Conservation (phyloP, 345 rosid species). For the Syzygium grande region DNA sequence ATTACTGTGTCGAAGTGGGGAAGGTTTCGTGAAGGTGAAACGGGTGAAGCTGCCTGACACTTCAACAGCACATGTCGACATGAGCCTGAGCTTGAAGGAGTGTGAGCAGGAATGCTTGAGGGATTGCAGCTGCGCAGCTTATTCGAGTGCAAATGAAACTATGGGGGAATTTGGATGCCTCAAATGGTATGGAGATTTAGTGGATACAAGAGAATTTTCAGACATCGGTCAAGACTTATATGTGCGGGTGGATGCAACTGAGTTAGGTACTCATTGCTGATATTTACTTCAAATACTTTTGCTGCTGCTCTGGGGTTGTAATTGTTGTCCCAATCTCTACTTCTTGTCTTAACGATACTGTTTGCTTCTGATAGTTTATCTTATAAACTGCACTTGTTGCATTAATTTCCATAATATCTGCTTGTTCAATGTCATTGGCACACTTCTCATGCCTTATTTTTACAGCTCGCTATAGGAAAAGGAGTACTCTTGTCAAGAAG, state of each 20-base stretch:
- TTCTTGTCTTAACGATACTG: background rate
- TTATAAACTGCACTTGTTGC: background rate
- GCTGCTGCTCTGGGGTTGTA: background rate
- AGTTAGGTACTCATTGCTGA: conserved; percentile 27
- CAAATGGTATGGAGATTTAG: conserved; percentile 38
- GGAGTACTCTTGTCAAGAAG: background rate
- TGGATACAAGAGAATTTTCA: conserved; percentile 35
- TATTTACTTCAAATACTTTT: background rate
- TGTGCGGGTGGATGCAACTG: conserved; percentile 33
- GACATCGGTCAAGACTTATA: conserved; percentile 41
- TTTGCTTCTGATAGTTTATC: background rate
- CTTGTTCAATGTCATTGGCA: background rate
- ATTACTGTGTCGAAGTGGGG: conserved; percentile 20
- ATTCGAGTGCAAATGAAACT: conserved; percentile 29
- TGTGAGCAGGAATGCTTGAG: conserved; percentile 16
- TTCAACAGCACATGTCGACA: conserved; percentile 16
- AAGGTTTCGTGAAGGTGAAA: conserved; percentile 43
- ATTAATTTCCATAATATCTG: background rate
- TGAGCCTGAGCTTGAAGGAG: conserved; percentile 24
- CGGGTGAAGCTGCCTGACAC: conserved; percentile 21
- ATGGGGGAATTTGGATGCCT: conserved; percentile 46
- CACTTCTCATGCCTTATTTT: background rate
- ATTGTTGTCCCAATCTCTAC: background rate
- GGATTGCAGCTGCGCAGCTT: conserved; percentile 36
- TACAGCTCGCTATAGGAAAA: background rate